phyloP scores from a whole-genome alignment of 768 basidiomycete species.

The Vishniacozyma victoriae region DNA sequence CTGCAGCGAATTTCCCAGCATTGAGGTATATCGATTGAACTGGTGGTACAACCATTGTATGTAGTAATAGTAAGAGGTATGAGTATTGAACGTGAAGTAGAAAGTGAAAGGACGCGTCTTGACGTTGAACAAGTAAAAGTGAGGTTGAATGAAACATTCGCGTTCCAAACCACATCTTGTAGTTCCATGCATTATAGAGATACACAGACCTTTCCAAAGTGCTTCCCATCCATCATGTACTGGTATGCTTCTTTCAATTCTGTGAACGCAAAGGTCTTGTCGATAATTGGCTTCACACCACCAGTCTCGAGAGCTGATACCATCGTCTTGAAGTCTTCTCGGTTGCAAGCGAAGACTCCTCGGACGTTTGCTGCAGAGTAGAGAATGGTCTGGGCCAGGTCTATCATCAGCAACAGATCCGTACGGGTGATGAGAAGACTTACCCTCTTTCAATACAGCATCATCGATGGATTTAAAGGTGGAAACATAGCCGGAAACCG shows the following conservation, averaged over 20 bases:
- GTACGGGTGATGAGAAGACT: not conserved
- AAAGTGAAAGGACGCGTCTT: too few relatives aligned
- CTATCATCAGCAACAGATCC: conserved; percentile 12
- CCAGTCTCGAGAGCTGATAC: conserved; percentile 52
- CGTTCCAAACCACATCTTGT: too few relatives aligned
- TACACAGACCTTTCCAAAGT: conserved; percentile 55
- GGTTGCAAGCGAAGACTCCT: conserved; percentile 38
- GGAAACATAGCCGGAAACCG: conserved; percentile 20
- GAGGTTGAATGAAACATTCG: too few relatives aligned
- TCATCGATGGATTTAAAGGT: conserved; percentile 12
- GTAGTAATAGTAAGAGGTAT: too few relatives aligned
- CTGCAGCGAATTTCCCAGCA: too few relatives aligned
- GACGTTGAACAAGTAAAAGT: too few relatives aligned
- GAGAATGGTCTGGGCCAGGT: conserved; percentile 48
- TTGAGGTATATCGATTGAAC: too few relatives aligned
- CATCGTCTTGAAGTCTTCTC: conserved; percentile 61
- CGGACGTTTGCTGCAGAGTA: conserved; percentile 47
- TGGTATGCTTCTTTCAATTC: conserved; percentile 54
- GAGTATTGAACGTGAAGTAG: too few relatives aligned
- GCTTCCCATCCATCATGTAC: conserved; percentile 55
- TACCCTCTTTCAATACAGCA: conserved; percentile 1
- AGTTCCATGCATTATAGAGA: too few relatives aligned
- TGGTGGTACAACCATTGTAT: too few relatives aligned
- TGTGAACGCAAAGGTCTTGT: conserved; percentile 56
- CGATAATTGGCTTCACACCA: conserved; percentile 54